A percentile compares a stretch with the other conserved stretches of the same genome.
Evolutionary conservation across 2,329 filamentous ascomycete genomes (phyloP).

Genomic region (Alternaria gaisen): DNA sequence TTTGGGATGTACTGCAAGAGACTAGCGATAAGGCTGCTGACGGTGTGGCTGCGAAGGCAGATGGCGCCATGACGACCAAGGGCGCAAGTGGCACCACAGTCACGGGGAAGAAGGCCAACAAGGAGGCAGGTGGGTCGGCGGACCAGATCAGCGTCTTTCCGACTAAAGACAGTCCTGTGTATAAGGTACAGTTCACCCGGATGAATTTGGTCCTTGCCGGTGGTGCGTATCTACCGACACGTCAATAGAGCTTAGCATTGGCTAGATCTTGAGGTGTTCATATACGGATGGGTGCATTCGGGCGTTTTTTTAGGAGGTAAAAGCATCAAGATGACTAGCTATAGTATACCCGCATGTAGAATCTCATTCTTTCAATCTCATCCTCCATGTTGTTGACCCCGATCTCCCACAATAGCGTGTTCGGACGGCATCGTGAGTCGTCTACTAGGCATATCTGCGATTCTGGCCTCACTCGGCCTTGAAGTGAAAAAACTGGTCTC

Average conservation of each 20-base stretch:
- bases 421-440: background rate
- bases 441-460: background rate
- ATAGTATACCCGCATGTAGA: conserved; percentile 11
- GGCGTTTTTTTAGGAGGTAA: background rate
- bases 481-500: conserved; percentile 27
- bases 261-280: background rate
- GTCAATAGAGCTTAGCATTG: conserved; percentile 10
- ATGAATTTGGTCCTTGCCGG: conserved; percentile 95
- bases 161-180: conserved; percentile 94
- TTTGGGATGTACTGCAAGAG: conserved; percentile 88
- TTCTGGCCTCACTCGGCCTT: background rate
- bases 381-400: background rate
- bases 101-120: conserved; percentile 73
- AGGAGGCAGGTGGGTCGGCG: conserved; percentile 87
- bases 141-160: conserved; percentile 96
- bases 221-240: conserved; percentile 69
- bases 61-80: conserved; percentile 61
- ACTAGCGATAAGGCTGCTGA: conserved; percentile 65
- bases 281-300: background rate
- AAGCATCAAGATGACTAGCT: conserved; percentile 5
- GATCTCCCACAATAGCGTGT: background rate
- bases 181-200: conserved; percentile 90
- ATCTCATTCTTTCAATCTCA: conserved; percentile 3
- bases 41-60: conserved; percentile 59
- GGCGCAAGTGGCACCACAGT: conserved; percentile 57